A percentile compares a stretch with the other conserved stretches of the same genome.
Evolutionary conservation across 2,329 filamentous ascomycete genomes (phyloP).

Genomic region (Pyricularia sp.): DNA sequence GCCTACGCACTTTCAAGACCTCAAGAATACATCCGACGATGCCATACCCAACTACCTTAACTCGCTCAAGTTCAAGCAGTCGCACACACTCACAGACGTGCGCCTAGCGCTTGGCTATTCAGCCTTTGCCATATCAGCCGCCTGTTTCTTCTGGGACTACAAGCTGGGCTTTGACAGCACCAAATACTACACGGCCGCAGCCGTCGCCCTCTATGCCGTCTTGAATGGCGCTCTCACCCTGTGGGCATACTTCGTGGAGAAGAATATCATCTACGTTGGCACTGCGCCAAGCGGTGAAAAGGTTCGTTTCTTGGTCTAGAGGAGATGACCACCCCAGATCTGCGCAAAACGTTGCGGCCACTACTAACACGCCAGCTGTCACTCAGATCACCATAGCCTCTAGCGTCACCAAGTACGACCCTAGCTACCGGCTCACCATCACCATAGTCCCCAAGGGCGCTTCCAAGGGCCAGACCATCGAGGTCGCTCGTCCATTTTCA

Average conservation of each 20-base stretch:
- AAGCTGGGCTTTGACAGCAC: slow-evolving; percentile 80
- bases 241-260: slow-evolving; percentile 79
- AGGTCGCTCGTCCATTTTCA: slow-evolving; percentile 52
- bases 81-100: slow-evolving; percentile 68
- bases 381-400: slow-evolving; percentile 61
- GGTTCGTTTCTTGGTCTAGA: slow-evolving; percentile 17
- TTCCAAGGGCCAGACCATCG: slow-evolving; percentile 28
- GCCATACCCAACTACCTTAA: slow-evolving; percentile 88
- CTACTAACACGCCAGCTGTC: neutral
- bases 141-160: slow-evolving; percentile 85
- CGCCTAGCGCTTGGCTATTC: slow-evolving; percentile 73
- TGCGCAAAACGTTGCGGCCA: neutral
- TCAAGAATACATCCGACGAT: slow-evolving; percentile 95
- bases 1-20: slow-evolving; percentile 41
- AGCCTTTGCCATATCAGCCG: slow-evolving; percentile 66
- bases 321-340: neutral
- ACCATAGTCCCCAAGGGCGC: slow-evolving; percentile 29
- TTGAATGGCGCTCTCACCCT: slow-evolving; percentile 67
- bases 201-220: slow-evolving; percentile 66
- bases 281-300: slow-evolving; percentile 50
- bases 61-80: slow-evolving; percentile 71
- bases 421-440: slow-evolving; percentile 66
- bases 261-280: slow-evolving; percentile 69
- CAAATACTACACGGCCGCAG: slow-evolving; percentile 65
- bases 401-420: slow-evolving; percentile 63